Conservation (phyloP, 2,329 filamentous ascomycete genomes). For the Colletotrichum nymphaeae region DNA sequence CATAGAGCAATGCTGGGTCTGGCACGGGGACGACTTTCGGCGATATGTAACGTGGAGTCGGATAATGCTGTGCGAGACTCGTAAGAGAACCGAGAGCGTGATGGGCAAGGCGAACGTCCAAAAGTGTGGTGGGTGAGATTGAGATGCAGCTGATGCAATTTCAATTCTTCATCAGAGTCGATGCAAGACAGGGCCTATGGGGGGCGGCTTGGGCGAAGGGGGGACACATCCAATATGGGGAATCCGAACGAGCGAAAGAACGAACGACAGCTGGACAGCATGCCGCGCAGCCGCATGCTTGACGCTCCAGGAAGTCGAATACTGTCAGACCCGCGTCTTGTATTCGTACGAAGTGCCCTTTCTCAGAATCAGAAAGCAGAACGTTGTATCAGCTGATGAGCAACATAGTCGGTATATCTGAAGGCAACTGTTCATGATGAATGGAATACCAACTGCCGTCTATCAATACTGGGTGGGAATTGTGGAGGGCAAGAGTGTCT, state of each 20-base stretch:
- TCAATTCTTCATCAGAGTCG: slow-evolving; percentile 19
- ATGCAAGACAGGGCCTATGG: slow-evolving; percentile 4
- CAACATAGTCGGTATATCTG: neutral
- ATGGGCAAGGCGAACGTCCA: slow-evolving; percentile 8
- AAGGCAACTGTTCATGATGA: neutral
- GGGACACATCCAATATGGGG: neutral
- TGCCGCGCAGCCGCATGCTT: neutral
- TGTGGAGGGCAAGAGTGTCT: neutral
- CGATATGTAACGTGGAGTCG: neutral
- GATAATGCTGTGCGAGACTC: neutral
- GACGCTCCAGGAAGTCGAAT: neutral
- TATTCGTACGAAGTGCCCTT: neutral
- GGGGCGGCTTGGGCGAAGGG: neutral
- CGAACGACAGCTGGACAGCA: neutral
- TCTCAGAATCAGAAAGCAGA: neutral
- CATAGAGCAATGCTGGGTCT: neutral
- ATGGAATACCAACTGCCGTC: neutral
- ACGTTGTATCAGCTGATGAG: neutral
- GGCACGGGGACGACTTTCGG: neutral
- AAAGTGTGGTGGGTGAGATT: slow-evolving; percentile 13
- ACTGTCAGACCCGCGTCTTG: neutral
- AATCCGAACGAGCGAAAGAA: slow-evolving; percentile 1
- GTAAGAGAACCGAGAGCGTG: slow-evolving; percentile 23
- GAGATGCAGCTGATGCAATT: slow-evolving; percentile 26
- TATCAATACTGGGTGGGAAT: neutral